Percentiles rank a stretch among this genome's conserved stretches.
phyloP scores from a whole-genome alignment of 495 filamentous ascomycete species.

The Parmelia sp. region DNA sequence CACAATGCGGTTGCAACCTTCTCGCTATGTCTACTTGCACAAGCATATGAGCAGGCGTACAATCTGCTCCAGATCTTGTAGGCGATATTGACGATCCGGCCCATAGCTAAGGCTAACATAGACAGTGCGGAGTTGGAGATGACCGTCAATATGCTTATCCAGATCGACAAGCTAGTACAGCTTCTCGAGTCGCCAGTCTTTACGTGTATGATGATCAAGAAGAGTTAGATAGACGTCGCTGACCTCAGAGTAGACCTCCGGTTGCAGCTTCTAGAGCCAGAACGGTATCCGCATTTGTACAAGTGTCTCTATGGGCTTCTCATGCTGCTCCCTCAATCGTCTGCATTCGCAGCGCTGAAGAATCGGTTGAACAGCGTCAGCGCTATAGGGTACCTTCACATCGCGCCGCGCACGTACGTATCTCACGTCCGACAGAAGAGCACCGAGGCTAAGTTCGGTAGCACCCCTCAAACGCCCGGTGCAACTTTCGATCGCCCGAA shows the following conservation, averaged over 20 bases:
- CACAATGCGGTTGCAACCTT: slow-evolving; percentile 98
- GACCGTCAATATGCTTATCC: slow-evolving; percentile 97
- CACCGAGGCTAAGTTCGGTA: slow-evolving; percentile 25
- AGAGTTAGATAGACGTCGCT: background rate
- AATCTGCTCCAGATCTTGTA: slow-evolving; percentile 95
- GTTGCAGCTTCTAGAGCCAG: slow-evolving; percentile 94
- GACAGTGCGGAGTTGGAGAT: slow-evolving; percentile 91
- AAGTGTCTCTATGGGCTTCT: slow-evolving; percentile 97
- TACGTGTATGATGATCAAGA: slow-evolving; percentile 57
- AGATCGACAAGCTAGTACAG: slow-evolving; percentile 98
- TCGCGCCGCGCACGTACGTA: slow-evolving; percentile 74
- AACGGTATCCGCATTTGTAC: slow-evolving; percentile 91
- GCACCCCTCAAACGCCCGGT: slow-evolving; percentile 27
- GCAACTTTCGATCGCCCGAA: slow-evolving; percentile 61
- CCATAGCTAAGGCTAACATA: slow-evolving; percentile 35
- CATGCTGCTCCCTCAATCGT: slow-evolving; percentile 96
- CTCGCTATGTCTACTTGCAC: slow-evolving; percentile 88
- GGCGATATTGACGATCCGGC: slow-evolving; percentile 25
- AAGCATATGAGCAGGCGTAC: slow-evolving; percentile 98
- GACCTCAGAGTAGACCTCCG: slow-evolving; percentile 62
- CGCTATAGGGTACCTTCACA: slow-evolving; percentile 92
- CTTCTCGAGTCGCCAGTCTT: slow-evolving; percentile 96
- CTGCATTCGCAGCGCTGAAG: slow-evolving; percentile 92
- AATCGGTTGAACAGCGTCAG: slow-evolving; percentile 95
- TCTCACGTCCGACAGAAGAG: slow-evolving; percentile 33